Base-by-base conservation (phyloP, 805 yeast genomes). In the Spathaspora arborariae region DNA sequence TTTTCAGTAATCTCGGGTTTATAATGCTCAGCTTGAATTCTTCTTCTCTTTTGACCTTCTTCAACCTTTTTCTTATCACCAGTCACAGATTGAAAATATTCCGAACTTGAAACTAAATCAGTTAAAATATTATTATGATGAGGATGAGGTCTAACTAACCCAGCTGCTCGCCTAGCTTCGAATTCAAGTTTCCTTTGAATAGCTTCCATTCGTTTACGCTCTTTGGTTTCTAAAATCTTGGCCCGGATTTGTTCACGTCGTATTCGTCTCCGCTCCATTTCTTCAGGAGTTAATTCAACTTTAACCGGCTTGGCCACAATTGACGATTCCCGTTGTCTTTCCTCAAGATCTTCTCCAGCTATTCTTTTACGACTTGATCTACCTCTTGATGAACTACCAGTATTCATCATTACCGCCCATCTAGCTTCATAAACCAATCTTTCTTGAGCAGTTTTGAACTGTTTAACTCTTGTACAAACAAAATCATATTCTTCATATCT, bases 1-100 rank as follows among this genome's bases (percentile, higher is more conserved):
- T 52, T 45, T 15, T 50, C 52, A 43, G 54, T 49, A 22, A 39
- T 20, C 39, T 58, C 67, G 6, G 72, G 70, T 7, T 53, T 55
- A 39, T 51, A 64, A 43, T 57, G 58, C 15, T 52, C 52, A 1
- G 70, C 55, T 24, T 60, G 64, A 18, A 52, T 56, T 21, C 74
- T 50, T 44, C 59, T 58, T 40, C 75, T 56, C 51, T 66, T 68
- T 19, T 57, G 64, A 20, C 73, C 72, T 13, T 53, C 54, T 47
- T 61, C 58, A n/a, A 71, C 59, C 15, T 51, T 41, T 21, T 58
- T 54, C 4, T 60, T 60, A 46, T 71, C 65, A 13, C 75, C 76
- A 2, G 66, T 60, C n/a, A 71, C 64, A 20, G 70, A 63, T 51
- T 71, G 75, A 44, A 71, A 71, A 55, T 69, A 67, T 21, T 57